Conservation (phyloP, 306 rosid species). For the Sicyos baderoa region DNA sequence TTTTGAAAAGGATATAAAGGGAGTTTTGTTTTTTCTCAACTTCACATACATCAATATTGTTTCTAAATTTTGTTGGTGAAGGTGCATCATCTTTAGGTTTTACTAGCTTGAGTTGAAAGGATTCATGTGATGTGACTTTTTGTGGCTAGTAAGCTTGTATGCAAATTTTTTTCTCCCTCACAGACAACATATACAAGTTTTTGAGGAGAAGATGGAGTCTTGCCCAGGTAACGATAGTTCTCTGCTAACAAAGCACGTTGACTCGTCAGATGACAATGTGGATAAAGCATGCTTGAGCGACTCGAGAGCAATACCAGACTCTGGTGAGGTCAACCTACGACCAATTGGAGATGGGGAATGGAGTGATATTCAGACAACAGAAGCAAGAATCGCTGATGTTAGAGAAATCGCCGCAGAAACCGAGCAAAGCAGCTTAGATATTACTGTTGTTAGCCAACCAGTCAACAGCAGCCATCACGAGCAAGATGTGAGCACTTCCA, state of each 20-base stretch:
- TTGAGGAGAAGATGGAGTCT: slow-evolving; percentile 76
- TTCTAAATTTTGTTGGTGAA: background rate
- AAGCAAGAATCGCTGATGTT: slow-evolving; percentile 82
- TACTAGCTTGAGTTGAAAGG: background rate
- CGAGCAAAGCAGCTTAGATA: slow-evolving; percentile 82
- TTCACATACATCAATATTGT: background rate
- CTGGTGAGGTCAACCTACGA: slow-evolving; percentile 55
- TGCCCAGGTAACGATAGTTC: slow-evolving; percentile 42
- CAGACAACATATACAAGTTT: slow-evolving; percentile 84
- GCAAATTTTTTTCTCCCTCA: slow-evolving; percentile 7
- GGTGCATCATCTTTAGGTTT: background rate
- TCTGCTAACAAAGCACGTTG: slow-evolving; percentile 73
- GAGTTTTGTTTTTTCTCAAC: background rate
- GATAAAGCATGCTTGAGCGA: slow-evolving; percentile 93
- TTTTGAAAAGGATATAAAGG: background rate
- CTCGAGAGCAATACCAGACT: slow-evolving; percentile 53
- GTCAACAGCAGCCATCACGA: slow-evolving; percentile 45
- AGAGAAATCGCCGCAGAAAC: slow-evolving; percentile 72
- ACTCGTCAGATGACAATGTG: slow-evolving; percentile 71
- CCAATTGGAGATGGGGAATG: slow-evolving; percentile 68
- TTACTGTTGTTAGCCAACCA: slow-evolving; percentile 79
- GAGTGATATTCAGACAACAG: slow-evolving; percentile 94
- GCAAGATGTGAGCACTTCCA: slow-evolving; percentile 53
- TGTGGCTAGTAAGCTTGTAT: background rate
- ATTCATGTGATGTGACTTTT: background rate